Base-by-base conservation (phyloP, 2,329 filamentous ascomycete species). In the Ophiostoma novo-ulmi region DNA sequence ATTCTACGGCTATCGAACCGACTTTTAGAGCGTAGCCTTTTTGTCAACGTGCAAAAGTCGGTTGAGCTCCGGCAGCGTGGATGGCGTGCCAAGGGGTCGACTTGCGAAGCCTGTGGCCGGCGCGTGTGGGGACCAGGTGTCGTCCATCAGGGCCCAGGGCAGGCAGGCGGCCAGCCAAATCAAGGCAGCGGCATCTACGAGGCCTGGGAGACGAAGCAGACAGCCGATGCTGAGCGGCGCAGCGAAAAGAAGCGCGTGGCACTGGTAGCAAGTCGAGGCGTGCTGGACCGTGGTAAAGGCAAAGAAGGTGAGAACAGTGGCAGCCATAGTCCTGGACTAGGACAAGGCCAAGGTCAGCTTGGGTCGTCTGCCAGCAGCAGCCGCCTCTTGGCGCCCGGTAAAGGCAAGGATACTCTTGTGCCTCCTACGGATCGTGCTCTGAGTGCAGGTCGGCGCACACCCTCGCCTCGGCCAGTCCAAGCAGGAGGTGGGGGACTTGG, bases 111-210 rank as follows among this genome's bases (percentile, higher is more conserved):
- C 0, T 99, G 96, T 75, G 89, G 89, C 67, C 87, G 87, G 67
- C 85, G 94, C 7, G 86, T 93, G 1, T 99, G 95, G 94, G 96
- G 95, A 0, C 93, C 94, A 0, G 94, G 93, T 0, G 89, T 93
- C 0, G 90, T 91, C 0, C 85, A 87, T n/a, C 52, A 67, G 58
- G 20, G 13, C 35, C 70, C 64, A 67, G n/a, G n/a, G 11, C 68
- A 35, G 70, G 11, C 5, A 8, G 55, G 22, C 14, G 10, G 35
- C 26, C 63, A 70, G 64, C 20, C 26, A 20, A 17, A 17, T 4
- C n/a, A 31, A 1, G 65, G 35, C 58, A 31, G 55, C 11, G 85
- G 88, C 52, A 85, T 97, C 1, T 97, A 93, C 83, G 89, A 91
- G 68, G 89, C 89, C 0, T 98, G 93, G 93, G 89, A 95, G 78